Percentiles rank a stretch among this genome's conserved stretches.
Conservation (phyloP, 2,329 filamentous ascomycete species). For the Neonectria coccinea region DNA sequence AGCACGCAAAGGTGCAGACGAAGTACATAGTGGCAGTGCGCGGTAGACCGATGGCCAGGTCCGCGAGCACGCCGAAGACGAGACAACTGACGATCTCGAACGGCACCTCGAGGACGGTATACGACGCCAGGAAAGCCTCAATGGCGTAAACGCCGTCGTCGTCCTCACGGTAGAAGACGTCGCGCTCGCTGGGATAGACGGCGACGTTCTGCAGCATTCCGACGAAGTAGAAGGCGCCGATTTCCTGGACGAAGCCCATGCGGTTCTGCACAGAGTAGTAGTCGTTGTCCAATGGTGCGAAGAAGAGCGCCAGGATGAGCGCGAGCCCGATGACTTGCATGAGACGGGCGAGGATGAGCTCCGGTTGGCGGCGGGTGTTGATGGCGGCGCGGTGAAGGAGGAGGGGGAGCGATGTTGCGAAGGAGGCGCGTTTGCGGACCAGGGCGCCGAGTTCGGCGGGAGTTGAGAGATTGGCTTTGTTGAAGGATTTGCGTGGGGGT, state of each 20-base stretch:
- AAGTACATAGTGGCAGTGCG: constrained; percentile 74
- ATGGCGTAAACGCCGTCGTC: constrained; percentile 79
- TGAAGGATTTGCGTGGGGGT: constrained; percentile 55
- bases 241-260: constrained; percentile 78
- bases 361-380: constrained; percentile 76
- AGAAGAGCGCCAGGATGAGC: constrained; percentile 75
- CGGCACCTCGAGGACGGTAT: constrained; percentile 76
- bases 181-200: constrained; percentile 77
- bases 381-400: constrained; percentile 75
- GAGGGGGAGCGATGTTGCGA: constrained; percentile 73
- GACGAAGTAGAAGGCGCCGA: constrained; percentile 78
- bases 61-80: constrained; percentile 72
- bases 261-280: constrained; percentile 79
- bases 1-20: constrained; percentile 74
- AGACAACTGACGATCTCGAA: constrained; percentile 76
- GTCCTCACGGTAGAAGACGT: constrained; percentile 82
- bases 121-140: constrained; percentile 77
- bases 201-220: constrained; percentile 85
- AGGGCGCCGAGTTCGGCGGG: constrained; percentile 79
- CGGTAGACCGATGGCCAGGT: constrained; percentile 74
- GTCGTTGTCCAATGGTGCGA: constrained; percentile 76
- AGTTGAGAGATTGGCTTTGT: constrained; percentile 65
- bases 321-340: constrained; percentile 75
- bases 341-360: constrained; percentile 71
- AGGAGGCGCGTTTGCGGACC: constrained; percentile 70